Evolutionary conservation across 2,329 filamentous ascomycete genomes (phyloP).

Genomic region (Botryotinia globosa): DNA sequence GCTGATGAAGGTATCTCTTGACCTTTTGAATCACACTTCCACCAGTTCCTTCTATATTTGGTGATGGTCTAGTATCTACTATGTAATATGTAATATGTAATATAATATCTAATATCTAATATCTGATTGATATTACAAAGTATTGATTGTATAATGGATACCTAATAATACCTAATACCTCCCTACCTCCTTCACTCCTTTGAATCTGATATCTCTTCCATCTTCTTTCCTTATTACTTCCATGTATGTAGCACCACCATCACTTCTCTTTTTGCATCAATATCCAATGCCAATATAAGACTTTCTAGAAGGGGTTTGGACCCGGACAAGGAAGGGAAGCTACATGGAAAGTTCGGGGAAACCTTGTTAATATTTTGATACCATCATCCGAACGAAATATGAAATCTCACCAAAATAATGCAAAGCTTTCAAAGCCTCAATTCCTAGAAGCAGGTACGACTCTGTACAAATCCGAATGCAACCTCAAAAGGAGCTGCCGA

Average conservation of each 20-base stretch:
- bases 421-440: background rate
- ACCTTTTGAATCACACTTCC: background rate
- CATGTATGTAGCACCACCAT: background rate
- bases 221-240: background rate
- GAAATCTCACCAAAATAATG: constrained; percentile 5
- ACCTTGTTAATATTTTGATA: constrained; percentile 4
- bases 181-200: background rate
- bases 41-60: background rate
- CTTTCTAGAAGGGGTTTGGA: background rate
- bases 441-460: background rate
- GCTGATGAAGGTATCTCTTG: background rate
- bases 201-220: background rate
- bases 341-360: constrained; percentile 11
- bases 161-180: background rate
- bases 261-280: background rate
- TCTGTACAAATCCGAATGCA: background rate
- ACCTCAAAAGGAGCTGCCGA: background rate
- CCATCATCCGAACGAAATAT: background rate
- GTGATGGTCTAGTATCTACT: background rate
- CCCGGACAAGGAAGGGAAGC: constrained; percentile 12
- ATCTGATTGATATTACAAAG: background rate
- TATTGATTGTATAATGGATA: background rate
- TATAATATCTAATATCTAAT: background rate
- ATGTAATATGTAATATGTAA: background rate
- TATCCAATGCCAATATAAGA: background rate